Percentiles rank a stretch among this genome's conserved stretches.
phyloP scores from a whole-genome alignment of 2,329 filamentous ascomycete genomes.

The Sarocladium oryzae region DNA sequence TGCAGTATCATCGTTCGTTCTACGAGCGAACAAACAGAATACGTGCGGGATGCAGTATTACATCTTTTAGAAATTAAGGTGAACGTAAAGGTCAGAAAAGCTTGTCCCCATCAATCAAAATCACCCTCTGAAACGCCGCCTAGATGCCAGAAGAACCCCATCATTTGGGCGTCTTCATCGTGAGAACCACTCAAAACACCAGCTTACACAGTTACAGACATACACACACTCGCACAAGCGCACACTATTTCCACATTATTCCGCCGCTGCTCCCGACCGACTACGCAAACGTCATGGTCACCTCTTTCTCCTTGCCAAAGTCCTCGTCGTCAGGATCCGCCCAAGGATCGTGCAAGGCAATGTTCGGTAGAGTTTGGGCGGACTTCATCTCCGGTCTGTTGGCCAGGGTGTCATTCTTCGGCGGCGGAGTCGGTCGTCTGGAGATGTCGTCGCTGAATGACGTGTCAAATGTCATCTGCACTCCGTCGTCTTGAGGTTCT shows the following conservation, averaged over 20 bases:
- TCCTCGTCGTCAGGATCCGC: conserved; percentile 60
- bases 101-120: too few relatives aligned
- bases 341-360: conserved; percentile 59
- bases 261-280: too few relatives aligned
- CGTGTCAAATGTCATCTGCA: conserved; percentile 69
- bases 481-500: conserved; percentile 34
- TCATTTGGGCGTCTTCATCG: not conserved
- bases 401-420: conserved; percentile 24
- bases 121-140: not conserved
- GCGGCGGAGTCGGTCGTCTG: conserved; percentile 17
- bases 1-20: too few relatives aligned
- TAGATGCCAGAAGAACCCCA: not conserved
- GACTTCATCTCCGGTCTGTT: conserved; percentile 25
- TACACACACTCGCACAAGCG: too few relatives aligned
- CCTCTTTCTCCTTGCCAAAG: conserved; percentile 67
- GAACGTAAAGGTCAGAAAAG: too few relatives aligned
- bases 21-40: too few relatives aligned
- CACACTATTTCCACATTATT: too few relatives aligned
- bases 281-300: conserved; percentile 76
- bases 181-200: not conserved
- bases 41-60: too few relatives aligned
- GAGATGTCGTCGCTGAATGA: conserved; percentile 38
- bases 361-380: conserved; percentile 42
- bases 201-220: conserved; percentile 7
- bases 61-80: too few relatives aligned